Evolutionary conservation across 768 basidiomycete species (phyloP), one percentile per base, ranked within the genome.

Genomic region (Leccinum disarticulatum): DNA sequence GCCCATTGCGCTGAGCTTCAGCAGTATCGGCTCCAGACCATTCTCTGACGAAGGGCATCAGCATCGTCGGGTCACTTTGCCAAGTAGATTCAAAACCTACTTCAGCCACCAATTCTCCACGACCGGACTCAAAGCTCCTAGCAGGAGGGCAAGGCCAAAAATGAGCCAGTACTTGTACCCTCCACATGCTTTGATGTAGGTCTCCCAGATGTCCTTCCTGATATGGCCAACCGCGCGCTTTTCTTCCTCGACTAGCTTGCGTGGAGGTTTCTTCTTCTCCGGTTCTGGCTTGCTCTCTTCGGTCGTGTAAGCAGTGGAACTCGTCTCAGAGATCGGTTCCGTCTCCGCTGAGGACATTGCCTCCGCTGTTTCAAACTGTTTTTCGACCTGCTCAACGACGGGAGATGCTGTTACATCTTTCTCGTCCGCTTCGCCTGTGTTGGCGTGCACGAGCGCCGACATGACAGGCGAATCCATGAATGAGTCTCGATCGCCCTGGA

Each of bases 231-330:
- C 84, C 1, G 87, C 89, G n/a, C 90, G 81, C 61, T 82, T 84
- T 70, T 92, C 90, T 66, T 92, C 91, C 66, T 96, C 93, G 6
- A 95, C 77, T 50, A 95, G 80, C 70, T 95, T 95, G 38, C 92
- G 80, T 0, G 93, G 89, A 1, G 79, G 68, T 67, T 86, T 90
- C 70, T 80, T 83, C 69, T 80, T 83, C 59, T 73, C 69, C 10
- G 69, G 60, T 25, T 77, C 77, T n/a, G 72, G 68, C 2, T 76
- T 73, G 22, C 58, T 74, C 19, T 74, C 73, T 11, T 78, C 72
- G 17, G 67, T 66, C 35, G 76, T 67, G 14, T 77, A 63, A n/a
- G 74, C 81, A 11, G 78, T 77, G 3, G 80, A 82, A 60, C 73
- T 77, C 11, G 78, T 76, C 66, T 84, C 81, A 50, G 78, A 77